A percentile compares a stretch with the other conserved stretches of the same genome.
These are phyloP conservation scores for Ophiognomonia clavigignenti-juglandacearum DNA, from an alignment of 2,329 filamentous ascomycete species.

Conservation along the genomic window DNA sequence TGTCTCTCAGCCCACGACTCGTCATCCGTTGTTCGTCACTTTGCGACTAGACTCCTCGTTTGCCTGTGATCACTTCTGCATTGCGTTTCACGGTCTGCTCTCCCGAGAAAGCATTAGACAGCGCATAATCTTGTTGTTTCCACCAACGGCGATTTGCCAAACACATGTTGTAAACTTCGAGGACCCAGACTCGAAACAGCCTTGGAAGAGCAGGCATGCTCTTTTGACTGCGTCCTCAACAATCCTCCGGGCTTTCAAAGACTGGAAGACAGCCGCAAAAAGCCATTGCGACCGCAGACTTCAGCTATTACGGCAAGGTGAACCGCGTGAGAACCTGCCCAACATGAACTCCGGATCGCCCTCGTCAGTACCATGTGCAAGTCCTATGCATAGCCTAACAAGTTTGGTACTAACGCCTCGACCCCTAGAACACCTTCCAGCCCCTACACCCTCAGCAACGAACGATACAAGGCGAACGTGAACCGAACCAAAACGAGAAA, in stretches of 20 bases:
- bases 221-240: background rate
- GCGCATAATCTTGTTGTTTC: no score
- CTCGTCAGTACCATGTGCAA: slow-evolving; percentile 8
- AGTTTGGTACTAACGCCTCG: slow-evolving; percentile 9
- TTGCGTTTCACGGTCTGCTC: no score
- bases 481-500: slow-evolving; percentile 87
- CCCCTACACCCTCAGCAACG: slow-evolving; percentile 23
- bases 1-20: background rate
- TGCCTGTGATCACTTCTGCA: background rate
- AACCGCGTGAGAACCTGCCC: background rate
- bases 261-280: background rate
- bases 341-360: slow-evolving; percentile 12
- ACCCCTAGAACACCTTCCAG: slow-evolving; percentile 20
- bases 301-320: background rate
- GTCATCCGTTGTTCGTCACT: background rate
- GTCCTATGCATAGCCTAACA: background rate
- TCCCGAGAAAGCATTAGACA: no score
- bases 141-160: no score
- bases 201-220: background rate
- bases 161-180: no score
- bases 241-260: background rate
- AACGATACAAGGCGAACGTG: slow-evolving; percentile 73
- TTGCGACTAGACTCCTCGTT: background rate
- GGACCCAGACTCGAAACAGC: no score
- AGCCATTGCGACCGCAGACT: background rate